Percentiles rank a stretch among this genome's conserved stretches.
Evolutionary conservation across 2,329 filamentous ascomycete species (phyloP).

Genomic region (Ophiostoma sp.): DNA sequence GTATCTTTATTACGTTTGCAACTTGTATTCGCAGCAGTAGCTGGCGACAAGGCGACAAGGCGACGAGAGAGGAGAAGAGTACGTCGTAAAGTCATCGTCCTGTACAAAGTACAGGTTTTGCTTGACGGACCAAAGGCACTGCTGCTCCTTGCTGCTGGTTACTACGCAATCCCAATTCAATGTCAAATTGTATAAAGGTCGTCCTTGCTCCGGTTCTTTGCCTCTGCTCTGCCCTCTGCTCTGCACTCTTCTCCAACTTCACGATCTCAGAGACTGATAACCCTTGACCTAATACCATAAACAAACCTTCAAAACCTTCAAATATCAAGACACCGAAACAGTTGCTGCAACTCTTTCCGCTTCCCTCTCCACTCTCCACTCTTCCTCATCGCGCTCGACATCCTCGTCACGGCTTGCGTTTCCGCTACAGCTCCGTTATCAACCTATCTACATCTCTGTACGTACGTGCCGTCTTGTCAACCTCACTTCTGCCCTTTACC

Average conservation of each 20-base stretch:
- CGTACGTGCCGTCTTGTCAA: background rate
- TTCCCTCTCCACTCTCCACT: slow-evolving; percentile 5
- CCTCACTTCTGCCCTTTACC: background rate
- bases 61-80: slow-evolving; percentile 3
- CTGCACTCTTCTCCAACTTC: background rate
- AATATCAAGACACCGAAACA: background rate
- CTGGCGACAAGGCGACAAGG: slow-evolving; percentile 4
- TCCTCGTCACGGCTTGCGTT: slow-evolving; percentile 6
- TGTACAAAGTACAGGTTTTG: background rate
- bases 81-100: background rate
- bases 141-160: background rate
- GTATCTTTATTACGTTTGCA: slow-evolving; percentile 10
- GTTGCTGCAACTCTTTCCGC: background rate
- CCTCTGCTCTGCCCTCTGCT: background rate
- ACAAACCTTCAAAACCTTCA: background rate
- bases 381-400: background rate
- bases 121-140: slow-evolving; percentile 6
- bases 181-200: slow-evolving; percentile 1
- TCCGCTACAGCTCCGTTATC: background rate
- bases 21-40: background rate
- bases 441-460: background rate
- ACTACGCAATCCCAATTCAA: background rate
- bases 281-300: background rate
- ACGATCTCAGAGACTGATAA: background rate
- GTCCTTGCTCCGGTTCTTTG: slow-evolving; percentile 2